Conservation (phyloP, 2,329 filamentous ascomycete species). For the Sclerotinia glacialis region DNA sequence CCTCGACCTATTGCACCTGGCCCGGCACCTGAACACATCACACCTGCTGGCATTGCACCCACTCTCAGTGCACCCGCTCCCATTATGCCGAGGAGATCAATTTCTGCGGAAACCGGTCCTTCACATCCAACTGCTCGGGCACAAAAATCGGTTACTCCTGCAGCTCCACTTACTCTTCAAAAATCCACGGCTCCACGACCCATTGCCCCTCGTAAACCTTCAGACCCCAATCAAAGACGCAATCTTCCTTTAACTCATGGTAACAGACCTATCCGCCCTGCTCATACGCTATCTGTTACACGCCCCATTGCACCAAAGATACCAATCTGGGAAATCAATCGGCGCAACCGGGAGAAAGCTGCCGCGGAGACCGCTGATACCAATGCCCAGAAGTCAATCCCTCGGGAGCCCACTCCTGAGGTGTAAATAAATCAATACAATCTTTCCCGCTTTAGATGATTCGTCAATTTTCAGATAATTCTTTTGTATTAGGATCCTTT, state of each 20-base stretch:
- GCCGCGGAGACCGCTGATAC: not conserved
- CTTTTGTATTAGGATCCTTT: not conserved
- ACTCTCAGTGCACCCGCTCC: no score
- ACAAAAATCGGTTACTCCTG: not conserved
- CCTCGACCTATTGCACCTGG: not conserved
- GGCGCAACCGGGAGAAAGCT: not conserved
- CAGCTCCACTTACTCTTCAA: rapidly evolving
- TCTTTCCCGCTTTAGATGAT: not conserved
- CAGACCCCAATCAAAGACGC: not conserved
- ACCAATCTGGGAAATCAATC: not conserved
- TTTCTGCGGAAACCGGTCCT: not conserved
- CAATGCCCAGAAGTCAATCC: not conserved
- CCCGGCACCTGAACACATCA: no score
- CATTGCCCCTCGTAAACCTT: no score
- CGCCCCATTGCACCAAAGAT: not conserved
- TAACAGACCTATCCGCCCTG: not conserved
- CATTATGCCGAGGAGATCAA: not conserved
- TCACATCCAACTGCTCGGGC: not conserved
- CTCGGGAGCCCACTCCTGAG: not conserved
- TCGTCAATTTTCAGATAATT: not conserved
- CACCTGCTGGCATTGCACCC: not conserved
- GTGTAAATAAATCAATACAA: not conserved
- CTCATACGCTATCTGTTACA: not conserved
- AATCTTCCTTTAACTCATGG: not conserved
- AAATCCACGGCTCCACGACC: not conserved